Percentiles rank a stretch among this genome's conserved stretches.
Conservation (phyloP, 495 filamentous ascomycete genomes). For the Hyaloscypha finlandica region DNA sequence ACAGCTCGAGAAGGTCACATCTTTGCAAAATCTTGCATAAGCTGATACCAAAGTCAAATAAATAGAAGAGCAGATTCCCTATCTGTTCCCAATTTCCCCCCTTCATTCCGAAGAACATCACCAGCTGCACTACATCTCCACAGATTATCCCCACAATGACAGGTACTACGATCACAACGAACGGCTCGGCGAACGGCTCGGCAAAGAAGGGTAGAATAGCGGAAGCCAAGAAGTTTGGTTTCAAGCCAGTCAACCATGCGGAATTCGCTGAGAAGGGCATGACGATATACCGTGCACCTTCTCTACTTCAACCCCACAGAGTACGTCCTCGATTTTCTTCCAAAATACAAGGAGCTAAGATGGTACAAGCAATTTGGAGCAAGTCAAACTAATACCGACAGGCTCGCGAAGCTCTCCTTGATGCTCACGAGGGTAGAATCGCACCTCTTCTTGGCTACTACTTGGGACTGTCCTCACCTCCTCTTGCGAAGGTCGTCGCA, state of each 20-base stretch:
- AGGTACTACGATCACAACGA: background rate
- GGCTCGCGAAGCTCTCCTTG: slow-evolving; percentile 45
- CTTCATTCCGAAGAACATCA: too few relatives aligned
- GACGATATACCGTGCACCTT: slow-evolving; percentile 41
- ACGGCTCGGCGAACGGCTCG: background rate
- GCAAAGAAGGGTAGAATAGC: background rate
- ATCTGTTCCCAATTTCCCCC: too few relatives aligned
- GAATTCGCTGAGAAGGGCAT: slow-evolving; percentile 32
- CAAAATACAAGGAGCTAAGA: background rate
- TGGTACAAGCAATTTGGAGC: background rate
- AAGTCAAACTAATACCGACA: background rate
- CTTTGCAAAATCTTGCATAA: too few relatives aligned
- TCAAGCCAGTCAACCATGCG: slow-evolving; percentile 11
- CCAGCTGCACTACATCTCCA: background rate
- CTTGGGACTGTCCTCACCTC: slow-evolving; percentile 37
- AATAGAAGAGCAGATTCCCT: too few relatives aligned
- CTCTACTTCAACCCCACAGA: slow-evolving; percentile 46
- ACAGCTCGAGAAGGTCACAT: too few relatives aligned
- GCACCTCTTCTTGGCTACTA: slow-evolving; percentile 43
- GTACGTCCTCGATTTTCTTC: background rate
- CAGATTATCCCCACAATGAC: background rate
- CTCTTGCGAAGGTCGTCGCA: slow-evolving; percentile 40
- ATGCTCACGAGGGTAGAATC: slow-evolving; percentile 46
- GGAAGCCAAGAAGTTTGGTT: background rate
- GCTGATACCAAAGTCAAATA: too few relatives aligned